These are phyloP conservation scores for Penicillium hordei DNA, from an alignment of 2,329 filamentous ascomycete species.

Conservation along the genomic window DNA sequence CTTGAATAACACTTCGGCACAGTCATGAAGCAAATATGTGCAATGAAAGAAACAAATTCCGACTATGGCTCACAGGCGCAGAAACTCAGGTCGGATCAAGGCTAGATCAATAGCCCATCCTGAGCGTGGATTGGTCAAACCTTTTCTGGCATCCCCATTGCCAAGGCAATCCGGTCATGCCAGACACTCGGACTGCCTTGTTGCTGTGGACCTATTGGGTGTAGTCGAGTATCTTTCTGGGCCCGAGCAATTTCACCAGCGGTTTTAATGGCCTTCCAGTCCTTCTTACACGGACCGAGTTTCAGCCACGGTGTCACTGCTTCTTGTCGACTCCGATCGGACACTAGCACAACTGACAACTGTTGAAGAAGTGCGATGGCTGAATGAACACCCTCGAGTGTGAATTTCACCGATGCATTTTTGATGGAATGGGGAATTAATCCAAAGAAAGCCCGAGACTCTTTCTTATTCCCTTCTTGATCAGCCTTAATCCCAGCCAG, in stretches of 20 bases:
- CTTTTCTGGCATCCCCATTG: conserved; percentile 4
- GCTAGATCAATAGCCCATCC: not conserved
- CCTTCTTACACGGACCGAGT: not conserved
- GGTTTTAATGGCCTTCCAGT: not conserved
- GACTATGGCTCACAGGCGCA: too few species aligned
- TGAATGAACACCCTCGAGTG: conserved; percentile 15
- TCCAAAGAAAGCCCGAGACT: not conserved
- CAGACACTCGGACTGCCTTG: not conserved
- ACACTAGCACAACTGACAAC: conserved; percentile 15
- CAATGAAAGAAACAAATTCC: not conserved
- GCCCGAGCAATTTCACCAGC: not conserved
- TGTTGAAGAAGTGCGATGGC: conserved; percentile 21
- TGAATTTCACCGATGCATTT: conserved; percentile 1
- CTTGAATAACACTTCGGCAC: not conserved
- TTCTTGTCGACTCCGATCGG: conserved; percentile 1
- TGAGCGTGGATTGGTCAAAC: not conserved
- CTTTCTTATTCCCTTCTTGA: not conserved
- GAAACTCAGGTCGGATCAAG: not conserved
- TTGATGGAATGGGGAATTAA: conserved; percentile 3
- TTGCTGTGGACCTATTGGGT: not conserved
- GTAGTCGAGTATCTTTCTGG: not conserved
- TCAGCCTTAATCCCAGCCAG: not conserved
- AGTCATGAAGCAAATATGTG: not conserved
- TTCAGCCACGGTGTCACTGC: not conserved
- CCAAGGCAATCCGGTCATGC: conserved; percentile 1